Evolutionary conservation across 1,284 basidiomycete species (phyloP), one percentile per base, ranked within the genome.

Genomic region (Cryptococcus deneoformans): DNA sequence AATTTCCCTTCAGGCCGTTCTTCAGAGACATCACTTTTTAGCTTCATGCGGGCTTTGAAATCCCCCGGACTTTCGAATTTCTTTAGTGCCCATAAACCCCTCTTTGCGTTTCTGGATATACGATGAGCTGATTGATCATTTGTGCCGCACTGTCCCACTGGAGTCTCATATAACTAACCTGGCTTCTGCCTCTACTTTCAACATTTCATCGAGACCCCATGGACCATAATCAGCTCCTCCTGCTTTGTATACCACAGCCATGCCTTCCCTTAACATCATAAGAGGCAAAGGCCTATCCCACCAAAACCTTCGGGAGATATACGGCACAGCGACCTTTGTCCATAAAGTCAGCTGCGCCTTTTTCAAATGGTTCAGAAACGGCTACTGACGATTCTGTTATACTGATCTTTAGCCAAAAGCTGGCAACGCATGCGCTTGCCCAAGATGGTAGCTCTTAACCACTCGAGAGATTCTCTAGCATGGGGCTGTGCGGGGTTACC

Each of bases 201-300:
- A 70, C 74, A 86, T 87, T 51, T 79, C 80, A 2, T 86, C 86
- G 56, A 87, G 82, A 0, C 86, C 85, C 75, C 81, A 81, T 8
- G 80, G 75, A 1, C 88, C 91, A 63, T 92, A 90, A 65, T 88
- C 88, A 6, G 88, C 90, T 2, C 88, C 88, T 10, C 82, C 80
- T 69, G 87, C 86, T 56, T 84, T 82, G 67, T 94, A 95, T 0
- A 85, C 86, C 0, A 83, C 83, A 0, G 81, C 92, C 79, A 85
- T 86, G 3, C 91, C 91, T 0, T 84, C 82, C 16, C 81, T 82
- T 1, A 94, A 77, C 89, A 94, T 92, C 64, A 89, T 85, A 6
- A 89, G 69, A 0, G 87, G 82, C 2, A 94, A 76, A 34, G 82
- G 84, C 57, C 80, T 81, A 5, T 85, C 84, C 1, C 74, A 79